These are phyloP conservation scores for Santalum album DNA, from an alignment of 164 flowering plant species.

Conservation along the genomic window DNA sequence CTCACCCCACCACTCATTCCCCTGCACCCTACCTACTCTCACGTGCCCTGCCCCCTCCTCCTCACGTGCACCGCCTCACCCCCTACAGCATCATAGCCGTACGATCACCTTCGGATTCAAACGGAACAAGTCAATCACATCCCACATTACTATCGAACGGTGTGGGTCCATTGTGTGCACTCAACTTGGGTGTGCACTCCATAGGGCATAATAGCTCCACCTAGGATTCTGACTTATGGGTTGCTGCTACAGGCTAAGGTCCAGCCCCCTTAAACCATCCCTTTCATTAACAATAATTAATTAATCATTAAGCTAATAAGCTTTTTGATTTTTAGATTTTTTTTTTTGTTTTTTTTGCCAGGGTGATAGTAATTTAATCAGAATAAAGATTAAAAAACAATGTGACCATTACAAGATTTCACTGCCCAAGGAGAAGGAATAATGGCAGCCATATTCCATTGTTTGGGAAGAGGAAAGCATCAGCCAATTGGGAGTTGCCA, in stretches of 20 bases:
- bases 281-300: constrained; percentile 7
- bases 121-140: neutral
- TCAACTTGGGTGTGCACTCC: neutral
- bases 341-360: neutral
- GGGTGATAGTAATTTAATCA: neutral
- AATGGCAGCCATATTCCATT: constrained; percentile 1
- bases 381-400: neutral
- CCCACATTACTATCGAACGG: neutral
- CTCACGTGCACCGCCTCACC: too few relatives aligned
- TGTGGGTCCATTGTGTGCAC: neutral
- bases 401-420: neutral
- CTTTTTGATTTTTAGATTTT: too few relatives aligned
- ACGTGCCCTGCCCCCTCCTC: neutral
- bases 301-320: constrained; percentile 10
- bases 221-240: constrained; percentile 19
- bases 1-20: constrained; percentile 1
- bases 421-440: constrained; percentile 16
- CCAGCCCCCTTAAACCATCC: neutral
- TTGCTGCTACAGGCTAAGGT: constrained; percentile 12
- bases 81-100: too few relatives aligned
- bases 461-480: neutral
- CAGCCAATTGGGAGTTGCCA: constrained; percentile 1
- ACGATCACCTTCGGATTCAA: neutral
- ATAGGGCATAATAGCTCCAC: neutral
- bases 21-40: neutral